Base-by-base conservation (phyloP, 345 rosid genomes). In the Mercurialis annua region DNA sequence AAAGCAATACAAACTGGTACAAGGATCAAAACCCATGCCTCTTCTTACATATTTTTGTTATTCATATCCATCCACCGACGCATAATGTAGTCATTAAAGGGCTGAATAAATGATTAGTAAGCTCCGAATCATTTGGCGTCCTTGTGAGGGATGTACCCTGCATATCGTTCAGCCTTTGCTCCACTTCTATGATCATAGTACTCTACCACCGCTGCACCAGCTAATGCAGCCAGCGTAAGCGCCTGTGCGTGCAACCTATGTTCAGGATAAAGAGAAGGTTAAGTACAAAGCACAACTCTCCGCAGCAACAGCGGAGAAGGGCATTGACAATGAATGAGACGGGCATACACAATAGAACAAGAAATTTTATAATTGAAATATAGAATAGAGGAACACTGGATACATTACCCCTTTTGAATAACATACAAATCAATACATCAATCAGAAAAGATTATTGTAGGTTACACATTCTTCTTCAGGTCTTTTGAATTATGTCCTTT, bases 201-300 rank as follows among this genome's bases (percentile, higher is more conserved):
- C 77, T 94, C 99, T 0, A 87, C 98, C 12, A 74, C 77, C 0
- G 96, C 99, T 71, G 96, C 97, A 61, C 99, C 99, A 33, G 89
- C 96, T 6, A 94, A 73, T 10, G 99, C 97, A 14, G 92, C 97
- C 60, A 94, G 82, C 0, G 97, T 91, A 53, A 94, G 79, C 10
- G 92, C 98, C 80, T 94, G 96, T 0, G 99, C 99, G 7, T 94
- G 95, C 71, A 94, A 76, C 96, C 99, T 91, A 84, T 48, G 64
- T 30, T 59, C 11, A 47, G 33, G 33, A 24, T 5, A 30, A 17
- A 54, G 7, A 21, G 12, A n/a, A 2, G 10, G 49, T 43, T 3
- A 58, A 27, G 18, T 52, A 6, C 44, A 59, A 49, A 38, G 30
- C n/a, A 5, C 21, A 57, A 34, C 7, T 2, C 3, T 8, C 1